Percentiles rank a stretch among this genome's conserved stretches.
Conservation (phyloP, 148 eudicot genomes). For the Vaccinium vitisidaea region DNA sequence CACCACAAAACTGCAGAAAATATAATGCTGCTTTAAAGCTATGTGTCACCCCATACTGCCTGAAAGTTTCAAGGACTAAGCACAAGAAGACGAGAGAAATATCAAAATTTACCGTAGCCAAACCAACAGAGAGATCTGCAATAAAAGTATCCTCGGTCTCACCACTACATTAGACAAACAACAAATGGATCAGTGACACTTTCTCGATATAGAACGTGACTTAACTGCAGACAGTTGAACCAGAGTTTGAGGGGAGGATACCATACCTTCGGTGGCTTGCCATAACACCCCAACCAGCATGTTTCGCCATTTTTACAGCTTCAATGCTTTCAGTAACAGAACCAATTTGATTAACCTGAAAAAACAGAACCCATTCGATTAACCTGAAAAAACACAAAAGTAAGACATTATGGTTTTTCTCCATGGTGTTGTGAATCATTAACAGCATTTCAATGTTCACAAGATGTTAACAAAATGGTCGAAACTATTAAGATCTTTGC, state of each 20-base stretch:
- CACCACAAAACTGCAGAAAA: neutral
- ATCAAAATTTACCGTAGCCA: constrained; percentile 37
- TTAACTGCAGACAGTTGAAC: neutral
- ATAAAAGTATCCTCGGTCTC: constrained; percentile 57
- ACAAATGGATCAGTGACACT: constrained; percentile 16
- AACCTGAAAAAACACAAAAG: constrained; percentile 28
- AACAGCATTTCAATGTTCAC: neutral
- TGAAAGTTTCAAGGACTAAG: neutral
- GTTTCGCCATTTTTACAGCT: constrained; percentile 45
- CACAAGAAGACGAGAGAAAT: neutral
- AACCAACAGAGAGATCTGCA: constrained; percentile 52
- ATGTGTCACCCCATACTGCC: neutral
- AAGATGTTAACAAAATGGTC: neutral
- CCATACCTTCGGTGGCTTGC: constrained; percentile 55
- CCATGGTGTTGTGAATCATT: neutral
- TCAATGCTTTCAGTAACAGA: constrained; percentile 47
- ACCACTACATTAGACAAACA: constrained; percentile 36
- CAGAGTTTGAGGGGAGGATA: neutral
- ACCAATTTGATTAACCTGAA: constrained; percentile 59
- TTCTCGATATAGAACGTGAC: constrained; percentile 2
- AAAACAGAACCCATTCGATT: neutral
- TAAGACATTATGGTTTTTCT: neutral
- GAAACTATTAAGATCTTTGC: neutral
- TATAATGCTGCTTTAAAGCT: neutral
- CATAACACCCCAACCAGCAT: constrained; percentile 59